Percentiles rank a stretch among this genome's conserved stretches.
Conservation (phyloP, 2,329 filamentous ascomycete genomes). For the Paradendryphiella salina region DNA sequence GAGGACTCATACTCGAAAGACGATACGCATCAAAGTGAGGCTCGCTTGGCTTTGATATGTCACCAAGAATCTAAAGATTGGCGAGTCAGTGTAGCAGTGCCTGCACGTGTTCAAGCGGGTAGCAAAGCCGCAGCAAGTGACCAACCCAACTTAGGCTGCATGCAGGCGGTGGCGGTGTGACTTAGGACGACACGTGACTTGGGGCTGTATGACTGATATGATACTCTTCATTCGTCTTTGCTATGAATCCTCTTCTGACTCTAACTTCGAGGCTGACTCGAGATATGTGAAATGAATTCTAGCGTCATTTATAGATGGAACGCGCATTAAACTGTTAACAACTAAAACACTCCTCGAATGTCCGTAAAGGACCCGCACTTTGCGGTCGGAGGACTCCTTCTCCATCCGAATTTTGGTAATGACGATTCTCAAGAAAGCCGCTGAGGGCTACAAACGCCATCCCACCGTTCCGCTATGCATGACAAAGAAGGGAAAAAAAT, state of each 20-base stretch:
- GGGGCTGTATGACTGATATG: not conserved
- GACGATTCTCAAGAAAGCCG: constrained; percentile 1
- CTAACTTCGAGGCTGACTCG: not conserved
- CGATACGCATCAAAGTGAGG: not conserved
- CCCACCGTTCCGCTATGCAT: constrained; percentile 12
- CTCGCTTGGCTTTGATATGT: not conserved
- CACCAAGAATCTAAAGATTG: not conserved
- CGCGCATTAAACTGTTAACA: not conserved
- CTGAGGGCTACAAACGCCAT: constrained; percentile 1
- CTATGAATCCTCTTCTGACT: not conserved
- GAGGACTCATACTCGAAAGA: not conserved
- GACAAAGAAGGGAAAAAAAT: constrained; percentile 4
- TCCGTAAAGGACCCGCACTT: constrained; percentile 1
- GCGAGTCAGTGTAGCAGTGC: not conserved
- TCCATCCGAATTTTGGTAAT: not conserved
- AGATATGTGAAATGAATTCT: constrained; percentile 3
- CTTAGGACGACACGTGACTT: not conserved
- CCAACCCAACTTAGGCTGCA: not conserved
- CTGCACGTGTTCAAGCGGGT: not conserved
- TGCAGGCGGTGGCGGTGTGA: not conserved
- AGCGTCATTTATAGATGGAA: not conserved
- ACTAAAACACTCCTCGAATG: not conserved
- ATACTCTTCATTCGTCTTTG: not conserved
- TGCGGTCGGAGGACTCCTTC: not conserved
- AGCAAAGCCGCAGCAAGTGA: not conserved